phyloP scores from a whole-genome alignment of 164 flowering plant species.

The Vitis amurensis region DNA sequence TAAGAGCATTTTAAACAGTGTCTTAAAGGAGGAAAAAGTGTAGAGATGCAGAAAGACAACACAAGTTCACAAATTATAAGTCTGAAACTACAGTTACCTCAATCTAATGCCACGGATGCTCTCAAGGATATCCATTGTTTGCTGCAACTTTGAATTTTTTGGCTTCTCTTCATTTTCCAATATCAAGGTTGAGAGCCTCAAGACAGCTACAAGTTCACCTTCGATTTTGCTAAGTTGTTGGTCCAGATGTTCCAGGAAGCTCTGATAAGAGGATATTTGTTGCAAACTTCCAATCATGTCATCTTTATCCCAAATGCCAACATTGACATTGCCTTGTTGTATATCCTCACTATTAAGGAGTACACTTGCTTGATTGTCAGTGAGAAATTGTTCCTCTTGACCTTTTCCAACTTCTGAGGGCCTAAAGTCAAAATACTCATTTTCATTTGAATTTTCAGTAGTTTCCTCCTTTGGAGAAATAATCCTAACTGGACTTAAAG shows the following conservation, averaged over 20 bases:
- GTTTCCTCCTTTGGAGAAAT: constrained; percentile 50
- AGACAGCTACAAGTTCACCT: constrained; percentile 48
- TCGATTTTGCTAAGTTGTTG: constrained; percentile 56
- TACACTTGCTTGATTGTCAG: constrained; percentile 8
- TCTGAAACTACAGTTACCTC: constrained; percentile 38
- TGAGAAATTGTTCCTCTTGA: constrained; percentile 14
- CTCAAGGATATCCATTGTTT: constrained; percentile 49
- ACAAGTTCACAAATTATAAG: neutral
- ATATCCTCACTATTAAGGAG: constrained; percentile 9
- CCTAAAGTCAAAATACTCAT: constrained; percentile 14
- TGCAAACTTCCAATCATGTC: constrained; percentile 18
- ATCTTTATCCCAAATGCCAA: constrained; percentile 14
- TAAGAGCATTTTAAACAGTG: neutral
- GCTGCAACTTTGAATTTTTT: constrained; percentile 47
- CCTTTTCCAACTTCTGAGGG: constrained; percentile 7
- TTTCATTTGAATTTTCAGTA: constrained; percentile 17
- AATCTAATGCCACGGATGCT: constrained; percentile 45
- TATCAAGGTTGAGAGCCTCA: constrained; percentile 46
- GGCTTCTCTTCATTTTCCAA: constrained; percentile 43
- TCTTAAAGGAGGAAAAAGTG: neutral
- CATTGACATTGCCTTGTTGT: constrained; percentile 11
- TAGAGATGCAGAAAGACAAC: neutral
- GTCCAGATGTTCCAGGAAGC: constrained; percentile 61
- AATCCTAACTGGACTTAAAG: constrained; percentile 45
- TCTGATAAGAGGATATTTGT: constrained; percentile 49